Conservation (phyloP, 192 early-diverging fungal genomes). For the Blastocladiella britannica region DNA sequence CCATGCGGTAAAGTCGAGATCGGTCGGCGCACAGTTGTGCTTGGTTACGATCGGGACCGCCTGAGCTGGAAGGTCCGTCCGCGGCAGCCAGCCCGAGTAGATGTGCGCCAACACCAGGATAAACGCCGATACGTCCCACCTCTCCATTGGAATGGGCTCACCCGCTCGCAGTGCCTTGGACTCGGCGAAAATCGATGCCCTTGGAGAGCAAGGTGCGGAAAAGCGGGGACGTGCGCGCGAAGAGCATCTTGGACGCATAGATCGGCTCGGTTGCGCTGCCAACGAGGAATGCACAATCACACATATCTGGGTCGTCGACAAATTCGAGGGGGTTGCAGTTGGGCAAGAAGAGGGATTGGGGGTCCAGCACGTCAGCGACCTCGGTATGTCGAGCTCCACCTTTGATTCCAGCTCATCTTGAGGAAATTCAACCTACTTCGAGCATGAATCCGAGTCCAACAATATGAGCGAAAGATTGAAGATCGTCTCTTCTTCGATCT, state of each 20-base stretch:
- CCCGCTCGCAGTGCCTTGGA: too few relatives aligned
- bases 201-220: neutral
- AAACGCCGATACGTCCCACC: neutral
- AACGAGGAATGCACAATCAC: neutral
- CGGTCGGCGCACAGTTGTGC: neutral
- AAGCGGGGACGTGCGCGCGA: neutral
- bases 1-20: neutral
- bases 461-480: too few relatives aligned
- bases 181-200: neutral
- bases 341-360: too few relatives aligned
- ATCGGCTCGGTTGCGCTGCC: neutral
- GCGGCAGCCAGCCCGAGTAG: neutral
- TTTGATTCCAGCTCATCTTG: too few relatives aligned
- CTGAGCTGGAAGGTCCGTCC: neutral
- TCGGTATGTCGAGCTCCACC: too few relatives aligned
- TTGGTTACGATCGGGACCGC: neutral
- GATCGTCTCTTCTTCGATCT: too few relatives aligned
- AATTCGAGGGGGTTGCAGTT: neutral
- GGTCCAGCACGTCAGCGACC: too few relatives aligned
- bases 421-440: too few relatives aligned
- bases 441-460: too few relatives aligned
- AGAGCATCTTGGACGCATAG: neutral
- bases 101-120: neutral
- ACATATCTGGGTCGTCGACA: neutral
- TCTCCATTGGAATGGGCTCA: neutral